phyloP scores from a whole-genome alignment of 352 stramenopile genomes.

The Phytopythium helicoides region DNA sequence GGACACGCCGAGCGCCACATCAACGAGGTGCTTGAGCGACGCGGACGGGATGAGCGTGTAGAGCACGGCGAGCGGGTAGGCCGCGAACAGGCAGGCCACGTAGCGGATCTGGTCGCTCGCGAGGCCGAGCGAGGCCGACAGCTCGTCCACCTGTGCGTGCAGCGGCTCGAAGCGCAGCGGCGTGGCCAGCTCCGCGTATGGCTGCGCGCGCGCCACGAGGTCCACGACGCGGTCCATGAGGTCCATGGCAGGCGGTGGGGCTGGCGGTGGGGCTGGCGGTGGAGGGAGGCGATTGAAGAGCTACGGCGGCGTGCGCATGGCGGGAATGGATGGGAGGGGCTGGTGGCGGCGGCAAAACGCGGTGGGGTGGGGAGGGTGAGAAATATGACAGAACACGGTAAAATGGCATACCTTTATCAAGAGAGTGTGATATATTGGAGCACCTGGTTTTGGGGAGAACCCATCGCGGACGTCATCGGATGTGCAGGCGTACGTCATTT shows the following conservation, averaged over 20 bases:
- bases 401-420: too few species aligned
- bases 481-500: too few species aligned
- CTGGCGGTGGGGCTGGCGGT: too few species aligned
- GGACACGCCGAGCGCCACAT: slow-evolving; percentile 90
- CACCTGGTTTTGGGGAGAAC: too few species aligned
- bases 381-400: too few species aligned
- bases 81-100: slow-evolving; percentile 87
- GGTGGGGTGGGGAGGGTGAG: too few species aligned
- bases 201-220: slow-evolving; percentile 34
- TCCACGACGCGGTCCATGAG: slow-evolving; percentile 40
- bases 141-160: slow-evolving; percentile 40
- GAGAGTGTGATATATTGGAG: too few species aligned
- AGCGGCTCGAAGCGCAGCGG: slow-evolving; percentile 48
- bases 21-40: slow-evolving; percentile 89
- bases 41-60: slow-evolving; percentile 79
- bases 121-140: slow-evolving; percentile 34
- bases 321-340: too few species aligned
- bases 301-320: too few species aligned
- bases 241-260: background rate
- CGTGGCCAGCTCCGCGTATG: slow-evolving; percentile 42
- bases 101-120: slow-evolving; percentile 74
- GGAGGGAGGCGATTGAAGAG: too few species aligned
- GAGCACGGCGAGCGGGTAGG: slow-evolving; percentile 92
- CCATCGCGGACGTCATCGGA: too few species aligned
- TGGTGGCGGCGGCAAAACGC: too few species aligned